These are phyloP conservation scores for Monosporascus sp. DNA, from an alignment of 2,329 filamentous ascomycete genomes.

Conservation along the genomic window DNA sequence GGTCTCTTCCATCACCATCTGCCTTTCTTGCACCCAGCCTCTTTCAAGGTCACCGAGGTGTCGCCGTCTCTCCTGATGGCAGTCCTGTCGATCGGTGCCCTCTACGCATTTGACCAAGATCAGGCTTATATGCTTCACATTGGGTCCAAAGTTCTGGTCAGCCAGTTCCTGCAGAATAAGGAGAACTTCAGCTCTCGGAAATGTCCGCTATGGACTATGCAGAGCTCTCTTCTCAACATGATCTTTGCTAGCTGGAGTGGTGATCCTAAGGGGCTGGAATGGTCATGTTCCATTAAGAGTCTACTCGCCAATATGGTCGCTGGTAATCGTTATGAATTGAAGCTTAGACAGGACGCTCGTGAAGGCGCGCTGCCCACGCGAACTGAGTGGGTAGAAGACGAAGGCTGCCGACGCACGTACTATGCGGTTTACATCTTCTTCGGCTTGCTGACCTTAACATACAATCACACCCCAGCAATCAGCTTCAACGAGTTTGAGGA, in stretches of 20 bases:
- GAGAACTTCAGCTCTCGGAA: slow-evolving; percentile 98
- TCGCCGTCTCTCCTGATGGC: slow-evolving; percentile 82
- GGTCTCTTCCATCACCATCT: slow-evolving; percentile 94
- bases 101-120: slow-evolving; percentile 96
- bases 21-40: slow-evolving; percentile 89
- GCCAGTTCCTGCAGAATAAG: slow-evolving; percentile 95
- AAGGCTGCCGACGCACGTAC: slow-evolving; percentile 93
- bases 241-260: slow-evolving; percentile 99
- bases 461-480: slow-evolving; percentile 97
- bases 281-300: slow-evolving; percentile 98
- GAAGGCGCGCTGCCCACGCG: slow-evolving; percentile 70
- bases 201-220: slow-evolving; percentile 97
- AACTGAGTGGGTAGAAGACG: slow-evolving; percentile 92
- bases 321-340: slow-evolving; percentile 92
- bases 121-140: slow-evolving; percentile 97
- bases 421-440: slow-evolving; percentile 99
- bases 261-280: slow-evolving; percentile 93
- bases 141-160: slow-evolving; percentile 93
- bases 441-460: slow-evolving; percentile 86
- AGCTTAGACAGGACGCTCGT: slow-evolving; percentile 84
- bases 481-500: slow-evolving; percentile 98
- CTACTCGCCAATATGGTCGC: slow-evolving; percentile 97
- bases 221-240: slow-evolving; percentile 95
- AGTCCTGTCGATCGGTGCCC: slow-evolving; percentile 87
- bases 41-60: slow-evolving; percentile 74